phyloP scores from a whole-genome alignment of 2,329 filamentous ascomycete species.

The Fusarium vanettenii region DNA sequence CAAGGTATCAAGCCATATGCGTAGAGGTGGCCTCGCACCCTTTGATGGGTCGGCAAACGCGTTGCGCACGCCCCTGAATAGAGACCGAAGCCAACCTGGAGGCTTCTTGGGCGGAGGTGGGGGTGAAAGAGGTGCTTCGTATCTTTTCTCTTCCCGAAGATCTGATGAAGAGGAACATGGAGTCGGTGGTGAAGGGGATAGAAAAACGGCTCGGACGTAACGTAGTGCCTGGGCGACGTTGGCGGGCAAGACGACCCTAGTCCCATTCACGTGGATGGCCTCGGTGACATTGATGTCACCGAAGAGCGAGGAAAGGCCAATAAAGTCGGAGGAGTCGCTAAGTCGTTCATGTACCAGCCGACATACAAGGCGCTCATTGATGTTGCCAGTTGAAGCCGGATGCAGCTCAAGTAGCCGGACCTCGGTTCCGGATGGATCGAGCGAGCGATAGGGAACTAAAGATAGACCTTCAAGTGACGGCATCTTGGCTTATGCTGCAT shows the following conservation, averaged over 20 bases:
- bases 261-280: slow-evolving; percentile 28
- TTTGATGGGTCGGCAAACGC: slow-evolving; percentile 14
- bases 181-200: slow-evolving; percentile 17
- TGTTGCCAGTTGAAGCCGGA: slow-evolving; percentile 29
- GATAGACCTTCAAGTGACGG: slow-evolving; percentile 30
- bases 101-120: slow-evolving; percentile 33
- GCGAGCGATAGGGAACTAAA: slow-evolving; percentile 35
- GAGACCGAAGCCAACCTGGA: slow-evolving; percentile 35
- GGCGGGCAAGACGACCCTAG: slow-evolving; percentile 24
- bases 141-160: slow-evolving; percentile 10
- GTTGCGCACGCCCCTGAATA: slow-evolving; percentile 17
- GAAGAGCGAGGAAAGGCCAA: slow-evolving; percentile 37
- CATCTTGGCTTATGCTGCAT: slow-evolving; percentile 26
- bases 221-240: slow-evolving; percentile 35
- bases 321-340: slow-evolving; percentile 32
- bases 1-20: slow-evolving; percentile 38
- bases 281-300: slow-evolving; percentile 35
- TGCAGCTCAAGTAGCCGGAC: slow-evolving; percentile 38
- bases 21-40: slow-evolving; percentile 24
- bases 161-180: slow-evolving; percentile 17
- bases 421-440: slow-evolving; percentile 25
- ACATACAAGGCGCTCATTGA: slow-evolving; percentile 35
- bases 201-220: slow-evolving; percentile 37
- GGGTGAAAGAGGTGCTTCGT: neutral
- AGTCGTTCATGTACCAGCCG: slow-evolving; percentile 34